Conservation (phyloP, 2,329 filamentous ascomycete species). For the Monosporascus sp. region DNA sequence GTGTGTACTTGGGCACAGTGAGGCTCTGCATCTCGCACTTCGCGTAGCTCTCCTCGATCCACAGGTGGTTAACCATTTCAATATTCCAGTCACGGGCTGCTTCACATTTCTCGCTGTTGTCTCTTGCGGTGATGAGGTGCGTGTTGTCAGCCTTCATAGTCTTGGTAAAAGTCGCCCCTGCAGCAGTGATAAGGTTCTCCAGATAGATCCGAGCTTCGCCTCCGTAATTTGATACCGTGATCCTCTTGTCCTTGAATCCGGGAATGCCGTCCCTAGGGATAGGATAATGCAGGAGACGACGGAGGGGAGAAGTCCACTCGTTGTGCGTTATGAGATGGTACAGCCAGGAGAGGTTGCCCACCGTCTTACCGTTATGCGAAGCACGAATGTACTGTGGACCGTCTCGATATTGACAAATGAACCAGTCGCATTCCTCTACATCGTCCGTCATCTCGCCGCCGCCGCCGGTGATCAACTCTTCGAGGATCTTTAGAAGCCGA, state of each 20-base stretch:
- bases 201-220: constrained; percentile 90
- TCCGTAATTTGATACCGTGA: constrained; percentile 94
- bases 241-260: constrained; percentile 69
- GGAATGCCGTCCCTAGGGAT: constrained; percentile 70
- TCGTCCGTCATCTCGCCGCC: constrained; percentile 63
- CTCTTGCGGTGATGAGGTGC: constrained; percentile 87
- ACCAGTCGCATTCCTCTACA: constrained; percentile 70
- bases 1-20: constrained; percentile 69
- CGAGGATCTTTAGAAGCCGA: constrained; percentile 62
- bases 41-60: constrained; percentile 96
- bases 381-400: constrained; percentile 73
- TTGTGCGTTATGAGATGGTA: constrained; percentile 88
- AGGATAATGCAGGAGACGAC: constrained; percentile 84
- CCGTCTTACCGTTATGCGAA: constrained; percentile 70
- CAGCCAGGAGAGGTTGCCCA: constrained; percentile 91
- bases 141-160: constrained; percentile 95
- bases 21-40: constrained; percentile 72
- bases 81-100: constrained; percentile 92
- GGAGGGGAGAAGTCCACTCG: constrained; percentile 79
- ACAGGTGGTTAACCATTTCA: constrained; percentile 86
- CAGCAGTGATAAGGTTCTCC: constrained; percentile 80
- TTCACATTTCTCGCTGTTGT: constrained; percentile 85
- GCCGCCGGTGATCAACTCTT: constrained; percentile 63
- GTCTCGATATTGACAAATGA: constrained; percentile 81
- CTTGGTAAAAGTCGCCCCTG: constrained; percentile 86